These are phyloP conservation scores for Coniferiporia sulphurascens DNA, from an alignment of 1,284 basidiomycete genomes.

Conservation along the genomic window DNA sequence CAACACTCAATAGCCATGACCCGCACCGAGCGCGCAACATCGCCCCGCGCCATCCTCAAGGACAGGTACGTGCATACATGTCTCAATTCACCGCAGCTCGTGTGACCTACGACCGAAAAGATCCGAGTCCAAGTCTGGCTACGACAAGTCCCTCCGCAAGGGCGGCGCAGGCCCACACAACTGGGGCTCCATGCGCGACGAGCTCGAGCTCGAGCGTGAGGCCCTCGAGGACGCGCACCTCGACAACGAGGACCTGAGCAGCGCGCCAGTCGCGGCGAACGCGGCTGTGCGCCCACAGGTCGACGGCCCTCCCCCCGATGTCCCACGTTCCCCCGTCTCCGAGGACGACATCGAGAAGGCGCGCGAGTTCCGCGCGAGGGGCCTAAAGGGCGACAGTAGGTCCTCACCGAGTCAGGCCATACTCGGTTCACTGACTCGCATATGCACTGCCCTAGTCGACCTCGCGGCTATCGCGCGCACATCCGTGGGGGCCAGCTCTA, in stretches of 20 bases:
- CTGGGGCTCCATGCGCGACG: conserved; percentile 73
- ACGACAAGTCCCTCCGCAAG: conserved; percentile 72
- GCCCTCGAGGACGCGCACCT: conserved; percentile 47
- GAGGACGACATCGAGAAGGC: conserved; percentile 66
- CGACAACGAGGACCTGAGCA: conserved; percentile 34
- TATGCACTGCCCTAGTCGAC: conserved; percentile 39
- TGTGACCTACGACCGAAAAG: conserved; percentile 28
- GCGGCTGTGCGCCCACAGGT: conserved; percentile 20
- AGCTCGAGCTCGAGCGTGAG: conserved; percentile 52
- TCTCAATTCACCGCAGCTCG: not conserved
- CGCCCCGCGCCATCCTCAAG: conserved; percentile 70
- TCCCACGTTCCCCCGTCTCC: conserved; percentile 31
- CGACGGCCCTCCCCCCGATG: conserved; percentile 20
- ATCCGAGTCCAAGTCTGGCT: conserved; percentile 71
- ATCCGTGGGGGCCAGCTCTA: conserved; percentile 66
- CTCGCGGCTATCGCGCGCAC: conserved; percentile 77
- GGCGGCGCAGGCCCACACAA: conserved; percentile 76
- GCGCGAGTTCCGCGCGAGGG: conserved; percentile 60
- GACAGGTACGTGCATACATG: conserved; percentile 38
- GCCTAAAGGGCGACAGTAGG: conserved; percentile 53
- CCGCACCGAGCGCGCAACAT: conserved; percentile 68
- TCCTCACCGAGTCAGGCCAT: conserved; percentile 13
- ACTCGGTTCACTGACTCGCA: conserved; percentile 10
- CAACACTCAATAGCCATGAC: conserved; percentile 46
- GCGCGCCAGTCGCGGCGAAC: conserved; percentile 21